These are phyloP conservation scores for Podila verticillata DNA, from an alignment of 192 early-diverging fungal genomes.

Conservation along the genomic window DNA sequence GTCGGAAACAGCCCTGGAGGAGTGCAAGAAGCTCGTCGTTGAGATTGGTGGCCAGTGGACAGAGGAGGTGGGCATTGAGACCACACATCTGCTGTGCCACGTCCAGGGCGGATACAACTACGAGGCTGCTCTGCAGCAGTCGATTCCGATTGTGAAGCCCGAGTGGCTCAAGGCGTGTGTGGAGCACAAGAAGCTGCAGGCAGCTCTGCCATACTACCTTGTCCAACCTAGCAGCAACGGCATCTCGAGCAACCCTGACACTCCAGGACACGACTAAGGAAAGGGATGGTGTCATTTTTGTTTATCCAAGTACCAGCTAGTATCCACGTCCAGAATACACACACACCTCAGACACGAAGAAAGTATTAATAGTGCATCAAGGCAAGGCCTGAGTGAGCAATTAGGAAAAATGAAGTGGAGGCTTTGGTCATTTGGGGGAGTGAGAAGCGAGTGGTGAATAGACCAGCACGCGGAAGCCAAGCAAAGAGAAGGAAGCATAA, in stretches of 20 bases:
- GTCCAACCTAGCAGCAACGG: conserved; percentile 49
- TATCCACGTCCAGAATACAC: too few relatives aligned
- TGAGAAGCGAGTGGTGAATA: too few relatives aligned
- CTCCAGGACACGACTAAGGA: conserved; percentile 15
- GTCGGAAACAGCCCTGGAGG: conserved; percentile 61
- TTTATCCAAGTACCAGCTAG: too few relatives aligned
- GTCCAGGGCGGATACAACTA: conserved; percentile 86
- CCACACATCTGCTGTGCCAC: conserved; percentile 93
- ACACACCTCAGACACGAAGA: too few relatives aligned
- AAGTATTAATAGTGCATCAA: too few relatives aligned
- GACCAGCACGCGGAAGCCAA: too few relatives aligned
- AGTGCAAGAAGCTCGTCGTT: conserved; percentile 77
- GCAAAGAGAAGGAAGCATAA: too few relatives aligned
- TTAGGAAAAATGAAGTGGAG: too few relatives aligned
- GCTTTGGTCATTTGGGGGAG: too few relatives aligned
- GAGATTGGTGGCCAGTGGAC: conserved; percentile 91
- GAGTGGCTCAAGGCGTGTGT: conserved; percentile 96
- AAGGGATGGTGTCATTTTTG: background rate
- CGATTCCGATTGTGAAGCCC: conserved; percentile 95
- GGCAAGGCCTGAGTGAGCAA: too few relatives aligned
- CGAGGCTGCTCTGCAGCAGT: conserved; percentile 86
- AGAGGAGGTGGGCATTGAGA: conserved; percentile 84
- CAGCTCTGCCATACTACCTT: conserved; percentile 67
- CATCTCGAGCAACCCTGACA: conserved; percentile 33
- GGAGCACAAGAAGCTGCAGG: conserved; percentile 88